These are phyloP conservation scores for Auriscalpium vulgare DNA, from an alignment of 768 basidiomycete genomes.

Conservation along the genomic window DNA sequence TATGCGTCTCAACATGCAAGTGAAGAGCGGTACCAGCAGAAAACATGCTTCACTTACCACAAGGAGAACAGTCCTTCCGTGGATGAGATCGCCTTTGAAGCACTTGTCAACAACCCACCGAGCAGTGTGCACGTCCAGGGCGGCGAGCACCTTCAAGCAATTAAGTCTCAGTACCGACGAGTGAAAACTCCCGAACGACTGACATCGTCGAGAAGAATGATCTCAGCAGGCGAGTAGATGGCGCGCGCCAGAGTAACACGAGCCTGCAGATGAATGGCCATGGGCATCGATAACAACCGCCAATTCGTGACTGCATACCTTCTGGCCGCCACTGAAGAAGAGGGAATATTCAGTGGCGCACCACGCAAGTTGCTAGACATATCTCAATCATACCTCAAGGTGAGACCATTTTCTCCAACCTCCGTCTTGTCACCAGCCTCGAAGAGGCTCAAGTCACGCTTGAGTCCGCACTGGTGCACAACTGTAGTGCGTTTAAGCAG, in stretches of 20 bases:
- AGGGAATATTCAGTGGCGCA: background rate
- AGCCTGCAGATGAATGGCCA: conserved; percentile 30
- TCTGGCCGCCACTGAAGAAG: conserved; percentile 42
- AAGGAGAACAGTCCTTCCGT: conserved; percentile 41
- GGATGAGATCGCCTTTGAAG: conserved; percentile 39
- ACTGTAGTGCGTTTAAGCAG: no score
- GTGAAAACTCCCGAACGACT: background rate
- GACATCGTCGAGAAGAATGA: conserved; percentile 70
- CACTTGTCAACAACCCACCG: conserved; percentile 44
- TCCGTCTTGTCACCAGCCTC: conserved; percentile 44
- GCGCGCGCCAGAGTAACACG: conserved; percentile 51
- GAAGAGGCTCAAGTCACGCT: conserved; percentile 38
- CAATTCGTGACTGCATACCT: conserved; percentile 19
- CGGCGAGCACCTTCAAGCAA: conserved; percentile 31
- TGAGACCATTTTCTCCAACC: conserved; percentile 54
- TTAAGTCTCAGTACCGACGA: background rate
- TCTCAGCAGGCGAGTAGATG: conserved; percentile 50
- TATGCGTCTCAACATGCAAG: conserved; percentile 33
- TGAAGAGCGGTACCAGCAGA: background rate
- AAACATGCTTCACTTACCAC: conserved; percentile 30
- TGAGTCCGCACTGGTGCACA: no score
- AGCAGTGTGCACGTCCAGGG: conserved; percentile 46
- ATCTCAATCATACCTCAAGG: conserved; percentile 21
- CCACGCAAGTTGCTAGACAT: no score
- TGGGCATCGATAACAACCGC: background rate